Evolutionary conservation across 2,329 filamentous ascomycete genomes (phyloP), one percentile per base, ranked within the genome.

Genomic region (Aspergillus terreus): DNA sequence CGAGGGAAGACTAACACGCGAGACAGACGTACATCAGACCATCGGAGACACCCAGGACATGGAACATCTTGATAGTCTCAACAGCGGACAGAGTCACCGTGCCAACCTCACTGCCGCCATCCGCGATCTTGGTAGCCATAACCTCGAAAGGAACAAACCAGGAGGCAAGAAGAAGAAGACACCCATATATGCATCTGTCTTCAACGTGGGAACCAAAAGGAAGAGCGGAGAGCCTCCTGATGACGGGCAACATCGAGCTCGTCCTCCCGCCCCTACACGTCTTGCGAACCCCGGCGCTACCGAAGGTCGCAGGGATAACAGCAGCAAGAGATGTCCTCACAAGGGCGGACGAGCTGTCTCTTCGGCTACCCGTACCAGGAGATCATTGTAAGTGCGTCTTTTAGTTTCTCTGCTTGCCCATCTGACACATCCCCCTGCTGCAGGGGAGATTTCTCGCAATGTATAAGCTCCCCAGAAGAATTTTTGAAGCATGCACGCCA

Each of bases 21-120:
- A 19, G 17, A n/a, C 52, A 74, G 71, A 60, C 35, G 57, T 69
- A 4, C 59, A 65, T 43, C 56, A 65, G 43, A 55, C 56, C 12
- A 55, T 73, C 12, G 51, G 59, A 4, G 66, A 69, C 35, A 66
- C 66, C 9, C 58, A 54, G 17, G 60, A 64, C 4, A 25, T 64
- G 1, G 67, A 72, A 40, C 45, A 63, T 11, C 52, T 74, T 7
- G 59, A 67, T 42, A 56, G 60, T 14, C 50, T 75, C 4, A 59
- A 69, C 43, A 53, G 69, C 42, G 73, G 73, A 10, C 71, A 75
- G 42, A 69, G 54, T 21, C 72, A 75, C 54, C 67, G 72, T 47
- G 58, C 62, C 15, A 50, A 58, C 6, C 59, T 72, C 6, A 60
- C 40, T 44, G 58, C 61, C 14, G 43, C 45, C 6, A 52, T 67